A percentile compares a stretch with the other conserved stretches of the same genome.
Conservation (phyloP, 768 basidiomycete species). For the Lactifluus piperatus region DNA sequence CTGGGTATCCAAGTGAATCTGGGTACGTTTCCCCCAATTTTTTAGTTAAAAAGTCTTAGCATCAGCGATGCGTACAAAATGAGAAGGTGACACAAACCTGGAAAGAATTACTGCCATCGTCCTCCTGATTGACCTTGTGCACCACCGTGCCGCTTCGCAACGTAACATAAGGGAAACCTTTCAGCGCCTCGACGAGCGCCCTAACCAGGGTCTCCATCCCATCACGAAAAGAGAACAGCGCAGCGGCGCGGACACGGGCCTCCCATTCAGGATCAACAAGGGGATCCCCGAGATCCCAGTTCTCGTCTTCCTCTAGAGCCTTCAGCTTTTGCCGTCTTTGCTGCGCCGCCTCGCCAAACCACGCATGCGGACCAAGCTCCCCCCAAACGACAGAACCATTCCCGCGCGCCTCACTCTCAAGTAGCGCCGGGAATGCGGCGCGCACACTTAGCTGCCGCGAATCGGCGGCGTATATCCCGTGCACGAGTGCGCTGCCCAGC, state of each 20-base stretch:
- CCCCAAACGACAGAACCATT: slow-evolving; percentile 65
- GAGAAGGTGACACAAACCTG: slow-evolving; percentile 35
- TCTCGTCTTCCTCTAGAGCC: slow-evolving; percentile 14
- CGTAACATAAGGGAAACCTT: slow-evolving; percentile 45
- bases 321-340: slow-evolving; percentile 13
- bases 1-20: slow-evolving; percentile 29
- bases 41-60: no score
- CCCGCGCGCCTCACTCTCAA: slow-evolving; percentile 59
- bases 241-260: slow-evolving; percentile 43
- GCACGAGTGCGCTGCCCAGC: no score
- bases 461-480: slow-evolving; percentile 91
- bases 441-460: slow-evolving; percentile 64
- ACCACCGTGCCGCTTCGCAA: slow-evolving; percentile 40
- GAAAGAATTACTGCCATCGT: slow-evolving; percentile 30
- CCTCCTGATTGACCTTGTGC: slow-evolving; percentile 27
- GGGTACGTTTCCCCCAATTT: neutral
- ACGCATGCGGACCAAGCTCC: slow-evolving; percentile 29
- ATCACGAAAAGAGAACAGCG: slow-evolving; percentile 74
- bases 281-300: slow-evolving; percentile 34
- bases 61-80: neutral
- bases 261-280: neutral
- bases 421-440: slow-evolving; percentile 67
- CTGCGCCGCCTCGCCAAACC: slow-evolving; percentile 8
- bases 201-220: slow-evolving; percentile 67
- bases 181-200: slow-evolving; percentile 43